Evolutionary conservation across 345 rosid genomes (phyloP), one percentile per base, ranked within the genome.

Genomic region (Erodium maritimum): DNA sequence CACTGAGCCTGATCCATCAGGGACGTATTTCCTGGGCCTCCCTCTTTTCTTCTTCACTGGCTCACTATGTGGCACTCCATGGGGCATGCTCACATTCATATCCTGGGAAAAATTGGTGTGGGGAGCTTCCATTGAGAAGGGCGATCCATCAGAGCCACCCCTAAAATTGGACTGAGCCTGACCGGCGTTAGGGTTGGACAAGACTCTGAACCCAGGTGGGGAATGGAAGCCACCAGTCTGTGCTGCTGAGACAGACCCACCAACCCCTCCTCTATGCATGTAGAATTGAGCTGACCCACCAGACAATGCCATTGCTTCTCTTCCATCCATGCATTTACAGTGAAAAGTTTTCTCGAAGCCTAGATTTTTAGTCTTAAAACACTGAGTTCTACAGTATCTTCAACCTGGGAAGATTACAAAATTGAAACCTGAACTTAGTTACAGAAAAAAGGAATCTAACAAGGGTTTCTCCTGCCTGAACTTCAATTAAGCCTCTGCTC

Each of bases 251-350:
- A 74, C 83, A 63, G 85, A 73, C 42, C 80, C 82, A 69, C 71
- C 65, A 69, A 71, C 51, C 51, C 74, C 84, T 59, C 89, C 88
- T 75, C 93, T 88, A 29, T 86, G 95, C 55, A 91, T 69, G 86
- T 84, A 86, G 65, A 80, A 91, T 22, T 81, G 90, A 67, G 88
- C 34, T 69, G 91, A 84, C 24, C 87, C 84, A 64, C 89, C 81
- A 63, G 98, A 80, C 61, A 86, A 76, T 72, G 86, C 65, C 87
- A 86, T 86, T 56, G 87, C 97, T 79, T 90, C 99, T 79, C 90
- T 81, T 54, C 93, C 93, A 77, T 90, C 99, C 99, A 94, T 94
- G 83, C 95, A 94, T 87, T 78, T 78, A 93, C 85, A 63, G 53
- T 55, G 51, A 19, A 33, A 20, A 64, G 23, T 56, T 57, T 19